phyloP scores from a whole-genome alignment of 177 flowering plant genomes.

The Vitis hybrid region DNA sequence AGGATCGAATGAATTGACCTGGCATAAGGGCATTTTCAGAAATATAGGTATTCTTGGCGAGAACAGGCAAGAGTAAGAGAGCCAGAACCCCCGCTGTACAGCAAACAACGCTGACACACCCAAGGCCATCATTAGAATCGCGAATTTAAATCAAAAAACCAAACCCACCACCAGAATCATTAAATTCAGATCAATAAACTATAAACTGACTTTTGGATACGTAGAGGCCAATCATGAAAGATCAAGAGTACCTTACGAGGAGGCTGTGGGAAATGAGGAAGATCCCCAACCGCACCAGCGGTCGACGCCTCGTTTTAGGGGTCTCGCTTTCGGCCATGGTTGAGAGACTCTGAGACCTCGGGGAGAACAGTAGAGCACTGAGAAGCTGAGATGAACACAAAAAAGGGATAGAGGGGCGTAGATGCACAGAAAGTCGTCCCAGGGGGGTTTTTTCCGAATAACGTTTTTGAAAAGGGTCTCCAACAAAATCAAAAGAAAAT shows the following conservation, averaged over 20 bases:
- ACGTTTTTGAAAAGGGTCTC: too few species aligned
- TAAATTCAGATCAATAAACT: neutral
- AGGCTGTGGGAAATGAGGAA: slow-evolving; percentile 73
- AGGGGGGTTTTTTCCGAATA: too few species aligned
- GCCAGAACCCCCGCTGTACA: slow-evolving; percentile 67
- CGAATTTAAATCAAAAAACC: neutral
- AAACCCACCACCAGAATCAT: neutral
- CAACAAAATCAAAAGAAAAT: too few species aligned
- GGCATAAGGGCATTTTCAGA: slow-evolving; percentile 99
- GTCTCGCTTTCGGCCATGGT: slow-evolving; percentile 30
- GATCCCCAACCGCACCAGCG: slow-evolving; percentile 70
- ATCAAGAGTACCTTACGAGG: slow-evolving; percentile 54
- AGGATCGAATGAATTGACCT: slow-evolving; percentile 38
- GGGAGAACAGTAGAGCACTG: too few species aligned
- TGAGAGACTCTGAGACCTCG: neutral
- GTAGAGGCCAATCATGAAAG: neutral
- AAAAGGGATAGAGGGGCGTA: too few species aligned
- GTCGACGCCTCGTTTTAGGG: slow-evolving; percentile 44
- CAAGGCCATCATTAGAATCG: neutral
- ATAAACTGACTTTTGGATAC: neutral
- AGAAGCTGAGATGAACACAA: too few species aligned
- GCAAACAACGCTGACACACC: slow-evolving; percentile 58
- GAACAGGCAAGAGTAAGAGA: slow-evolving; percentile 74
- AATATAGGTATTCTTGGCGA: slow-evolving; percentile 93
- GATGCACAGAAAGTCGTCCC: too few species aligned